Percentiles rank a stretch among this genome's conserved stretches.
Conservation (phyloP, 139 green algal species). For the Micractinium conductrix region DNA sequence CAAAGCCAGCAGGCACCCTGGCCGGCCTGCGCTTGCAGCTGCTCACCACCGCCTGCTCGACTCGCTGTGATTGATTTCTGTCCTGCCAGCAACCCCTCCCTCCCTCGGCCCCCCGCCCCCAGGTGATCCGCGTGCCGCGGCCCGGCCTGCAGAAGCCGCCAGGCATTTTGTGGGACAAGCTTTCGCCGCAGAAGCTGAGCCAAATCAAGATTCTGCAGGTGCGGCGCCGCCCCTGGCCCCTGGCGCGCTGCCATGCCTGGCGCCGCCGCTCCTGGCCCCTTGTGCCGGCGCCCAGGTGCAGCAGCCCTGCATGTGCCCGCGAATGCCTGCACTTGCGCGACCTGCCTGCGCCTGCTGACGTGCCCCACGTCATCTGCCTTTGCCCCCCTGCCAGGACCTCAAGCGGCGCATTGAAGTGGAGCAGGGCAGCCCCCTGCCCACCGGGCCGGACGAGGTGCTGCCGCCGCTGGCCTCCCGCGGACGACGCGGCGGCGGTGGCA, state of each 20-base stretch:
- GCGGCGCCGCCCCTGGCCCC: no score
- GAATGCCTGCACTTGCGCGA: no score
- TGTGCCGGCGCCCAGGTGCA: no score
- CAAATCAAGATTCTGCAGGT: constrained; percentile 70
- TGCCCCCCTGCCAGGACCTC: no score
- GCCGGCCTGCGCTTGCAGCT: not conserved
- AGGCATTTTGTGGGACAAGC: constrained; percentile 82
- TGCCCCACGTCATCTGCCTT: no score
- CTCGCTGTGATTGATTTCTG: no score
- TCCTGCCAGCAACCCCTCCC: not conserved
- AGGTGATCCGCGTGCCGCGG: constrained; percentile 57
- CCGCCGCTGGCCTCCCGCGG: constrained; percentile 51
- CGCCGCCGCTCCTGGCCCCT: no score
- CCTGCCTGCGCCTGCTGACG: no score
- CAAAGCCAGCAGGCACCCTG: not conserved
- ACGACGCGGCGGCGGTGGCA: constrained; percentile 15
- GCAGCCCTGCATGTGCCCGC: no score
- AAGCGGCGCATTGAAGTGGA: constrained; percentile 70
- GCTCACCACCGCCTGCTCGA: no score
- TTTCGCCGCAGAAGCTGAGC: constrained; percentile 68
- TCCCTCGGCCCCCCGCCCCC: not conserved
- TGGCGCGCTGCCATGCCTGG: no score
- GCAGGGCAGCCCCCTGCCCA: constrained; percentile 56
- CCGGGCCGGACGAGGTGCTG: constrained; percentile 57
- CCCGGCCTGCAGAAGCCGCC: constrained; percentile 53